Conservation (phyloP, 23 red algal genomes). For the Pyropia haitanensis region DNA sequence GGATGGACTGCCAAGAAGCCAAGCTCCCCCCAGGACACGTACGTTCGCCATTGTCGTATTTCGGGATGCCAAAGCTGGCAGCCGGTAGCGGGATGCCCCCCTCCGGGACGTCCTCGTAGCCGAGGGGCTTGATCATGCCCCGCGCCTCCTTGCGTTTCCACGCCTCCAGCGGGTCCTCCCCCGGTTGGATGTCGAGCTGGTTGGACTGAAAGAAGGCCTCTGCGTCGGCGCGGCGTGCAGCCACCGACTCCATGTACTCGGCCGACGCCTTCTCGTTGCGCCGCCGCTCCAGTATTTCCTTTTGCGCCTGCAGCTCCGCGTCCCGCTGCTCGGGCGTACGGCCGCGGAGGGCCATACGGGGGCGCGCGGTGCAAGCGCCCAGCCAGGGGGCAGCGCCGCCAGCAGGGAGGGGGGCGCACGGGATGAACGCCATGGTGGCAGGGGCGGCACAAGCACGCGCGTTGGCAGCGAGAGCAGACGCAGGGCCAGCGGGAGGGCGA, state of each 20-base stretch:
- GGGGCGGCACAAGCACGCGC: no score
- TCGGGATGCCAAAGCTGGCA: conserved; percentile 76
- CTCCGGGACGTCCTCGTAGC: conserved; percentile 61
- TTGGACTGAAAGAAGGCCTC: conserved; percentile 48
- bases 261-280: conserved; percentile 30
- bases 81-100: conserved; percentile 54
- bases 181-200: conserved; percentile 42
- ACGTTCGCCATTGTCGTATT: conserved; percentile 68
- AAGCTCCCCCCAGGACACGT: no score
- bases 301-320: conserved; percentile 45
- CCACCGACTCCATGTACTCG: conserved; percentile 39
- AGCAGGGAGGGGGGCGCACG: no score
- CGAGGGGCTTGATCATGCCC: conserved; percentile 51
- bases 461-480: no score
- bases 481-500: no score
- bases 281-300: conserved; percentile 50
- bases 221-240: conserved; percentile 16
- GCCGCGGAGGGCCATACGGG: no score
- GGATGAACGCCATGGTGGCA: no score
- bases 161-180: conserved; percentile 70
- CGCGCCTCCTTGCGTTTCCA: conserved; percentile 70
- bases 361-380: no score
- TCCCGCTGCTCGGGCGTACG: conserved; percentile 18
- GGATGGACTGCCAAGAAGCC: no score
- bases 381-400: no score